phyloP scores from a whole-genome alignment of 257 asterid species.

The Nicotiana sylvestris region DNA sequence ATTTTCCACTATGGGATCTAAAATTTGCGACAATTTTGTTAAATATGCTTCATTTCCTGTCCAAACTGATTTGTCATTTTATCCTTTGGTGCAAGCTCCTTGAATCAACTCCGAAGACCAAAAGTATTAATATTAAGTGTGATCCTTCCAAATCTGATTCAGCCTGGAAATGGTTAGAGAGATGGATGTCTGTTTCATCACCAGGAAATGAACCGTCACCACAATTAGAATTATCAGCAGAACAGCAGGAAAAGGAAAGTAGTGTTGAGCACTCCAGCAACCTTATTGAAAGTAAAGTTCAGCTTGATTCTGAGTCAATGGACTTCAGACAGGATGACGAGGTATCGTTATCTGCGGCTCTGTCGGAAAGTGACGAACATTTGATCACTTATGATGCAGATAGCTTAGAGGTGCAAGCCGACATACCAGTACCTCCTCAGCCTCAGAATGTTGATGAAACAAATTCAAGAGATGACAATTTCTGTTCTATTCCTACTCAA shows the following conservation, averaged over 20 bases:
- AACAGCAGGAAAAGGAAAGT: conserved; percentile 20
- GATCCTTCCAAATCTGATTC: conserved; percentile 82
- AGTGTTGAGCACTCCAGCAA: conserved; percentile 8
- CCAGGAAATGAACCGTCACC: conserved; percentile 35
- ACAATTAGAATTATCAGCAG: conserved; percentile 8
- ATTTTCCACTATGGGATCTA: background rate
- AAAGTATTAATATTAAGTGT: conserved; percentile 70
- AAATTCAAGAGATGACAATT: conserved; percentile 14
- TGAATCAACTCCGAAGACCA: conserved; percentile 61
- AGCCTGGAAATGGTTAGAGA: conserved; percentile 94
- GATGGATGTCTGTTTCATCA: conserved; percentile 83
- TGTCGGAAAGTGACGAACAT: conserved; percentile 29
- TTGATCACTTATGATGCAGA: conserved; percentile 30
- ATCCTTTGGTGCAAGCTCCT: conserved; percentile 52
- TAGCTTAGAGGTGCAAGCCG: conserved; percentile 21
- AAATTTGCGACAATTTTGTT: background rate
- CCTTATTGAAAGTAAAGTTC: conserved; percentile 17
- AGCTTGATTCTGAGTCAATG: conserved; percentile 17
- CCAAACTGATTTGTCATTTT: conserved; percentile 20
- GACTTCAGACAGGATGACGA: conserved; percentile 2
- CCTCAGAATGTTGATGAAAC: conserved; percentile 28
- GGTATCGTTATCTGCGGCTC: conserved; percentile 14
- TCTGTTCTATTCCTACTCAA: conserved; percentile 34
- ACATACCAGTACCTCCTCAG: conserved; percentile 13
- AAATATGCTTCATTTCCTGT: background rate